Conservation (phyloP, 163 green algal species). For the Chlorella variabilis region DNA sequence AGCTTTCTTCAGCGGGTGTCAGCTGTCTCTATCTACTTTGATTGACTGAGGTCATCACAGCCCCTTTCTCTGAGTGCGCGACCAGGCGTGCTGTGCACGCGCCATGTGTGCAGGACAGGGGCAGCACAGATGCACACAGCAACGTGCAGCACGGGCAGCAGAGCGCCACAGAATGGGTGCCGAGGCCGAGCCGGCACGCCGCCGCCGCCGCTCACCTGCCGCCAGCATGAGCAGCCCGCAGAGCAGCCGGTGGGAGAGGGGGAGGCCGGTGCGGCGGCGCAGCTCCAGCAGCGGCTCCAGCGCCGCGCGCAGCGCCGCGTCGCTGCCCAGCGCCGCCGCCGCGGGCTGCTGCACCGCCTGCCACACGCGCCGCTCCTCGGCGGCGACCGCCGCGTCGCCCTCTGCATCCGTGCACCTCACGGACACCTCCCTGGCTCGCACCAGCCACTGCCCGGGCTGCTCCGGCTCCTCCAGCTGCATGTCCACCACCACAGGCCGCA, state of each 20-base stretch:
- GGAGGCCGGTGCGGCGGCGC: neutral
- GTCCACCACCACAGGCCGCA: neutral
- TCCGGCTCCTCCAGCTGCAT: neutral
- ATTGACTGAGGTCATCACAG: constrained; percentile 34
- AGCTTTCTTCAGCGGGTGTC: constrained; percentile 27
- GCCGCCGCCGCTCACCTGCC: constrained; percentile 19
- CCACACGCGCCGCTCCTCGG: constrained; percentile 28
- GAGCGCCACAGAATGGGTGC: neutral
- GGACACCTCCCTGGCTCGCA: neutral
- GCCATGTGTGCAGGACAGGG: too few relatives aligned
- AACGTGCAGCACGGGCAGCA: neutral
- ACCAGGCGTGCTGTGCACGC: too few relatives aligned
- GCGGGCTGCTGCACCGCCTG: constrained; percentile 16
- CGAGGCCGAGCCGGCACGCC: neutral
- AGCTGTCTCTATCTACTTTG: constrained; percentile 53
- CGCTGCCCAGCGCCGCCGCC: neutral
- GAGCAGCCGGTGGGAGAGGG: constrained; percentile 10
- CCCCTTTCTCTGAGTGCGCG: neutral
- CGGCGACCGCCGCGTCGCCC: neutral
- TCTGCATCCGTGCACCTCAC: neutral
- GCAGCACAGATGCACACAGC: too few relatives aligned
- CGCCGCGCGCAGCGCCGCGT: neutral
- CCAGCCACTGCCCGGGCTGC: neutral
- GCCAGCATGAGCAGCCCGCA: constrained; percentile 21
- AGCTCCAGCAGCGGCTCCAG: constrained; percentile 23